phyloP scores from a whole-genome alignment of 192 early-diverging fungal genomes.

The Gaertneriomyces semiglobifer region DNA sequence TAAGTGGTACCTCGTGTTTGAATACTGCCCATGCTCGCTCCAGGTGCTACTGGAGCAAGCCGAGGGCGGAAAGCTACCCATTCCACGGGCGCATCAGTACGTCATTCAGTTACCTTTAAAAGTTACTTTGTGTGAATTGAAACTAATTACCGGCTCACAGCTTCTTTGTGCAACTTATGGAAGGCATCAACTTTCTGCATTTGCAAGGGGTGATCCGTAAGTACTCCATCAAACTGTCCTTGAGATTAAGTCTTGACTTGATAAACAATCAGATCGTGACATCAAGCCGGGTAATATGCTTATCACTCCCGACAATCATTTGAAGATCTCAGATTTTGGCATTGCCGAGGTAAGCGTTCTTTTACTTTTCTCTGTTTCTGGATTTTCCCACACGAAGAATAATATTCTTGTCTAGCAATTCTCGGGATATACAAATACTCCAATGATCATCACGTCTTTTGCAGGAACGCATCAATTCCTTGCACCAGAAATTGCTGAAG shows the following conservation, averaged over 20 bases:
- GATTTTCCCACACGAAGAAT: neutral
- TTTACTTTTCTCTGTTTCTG: neutral
- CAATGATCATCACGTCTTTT: conserved; percentile 42
- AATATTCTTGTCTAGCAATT: conserved; percentile 39
- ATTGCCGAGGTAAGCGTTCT: conserved; percentile 46
- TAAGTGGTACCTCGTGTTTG: conserved; percentile 59
- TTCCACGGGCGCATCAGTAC: conserved; percentile 44
- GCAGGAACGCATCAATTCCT: conserved; percentile 62
- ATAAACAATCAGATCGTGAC: conserved; percentile 45
- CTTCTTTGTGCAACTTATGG: conserved; percentile 55
- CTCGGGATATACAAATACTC: conserved; percentile 35
- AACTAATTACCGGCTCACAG: conserved; percentile 9
- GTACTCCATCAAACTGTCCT: conserved; percentile 2
- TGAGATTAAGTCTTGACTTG: neutral
- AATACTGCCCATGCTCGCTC: conserved; percentile 57
- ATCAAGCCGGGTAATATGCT: conserved; percentile 58
- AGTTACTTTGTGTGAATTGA: neutral
- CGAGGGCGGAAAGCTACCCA: conserved; percentile 30
- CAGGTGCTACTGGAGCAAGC: conserved; percentile 52
- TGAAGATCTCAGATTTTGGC: conserved; percentile 60
- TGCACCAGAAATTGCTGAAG: conserved; percentile 51
- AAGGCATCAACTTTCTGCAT: conserved; percentile 52
- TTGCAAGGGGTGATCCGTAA: conserved; percentile 50
- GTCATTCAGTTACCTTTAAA: neutral
- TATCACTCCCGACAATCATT: conserved; percentile 49